Conservation (phyloP, 148 eudicot species). For the Camellia japonica region DNA sequence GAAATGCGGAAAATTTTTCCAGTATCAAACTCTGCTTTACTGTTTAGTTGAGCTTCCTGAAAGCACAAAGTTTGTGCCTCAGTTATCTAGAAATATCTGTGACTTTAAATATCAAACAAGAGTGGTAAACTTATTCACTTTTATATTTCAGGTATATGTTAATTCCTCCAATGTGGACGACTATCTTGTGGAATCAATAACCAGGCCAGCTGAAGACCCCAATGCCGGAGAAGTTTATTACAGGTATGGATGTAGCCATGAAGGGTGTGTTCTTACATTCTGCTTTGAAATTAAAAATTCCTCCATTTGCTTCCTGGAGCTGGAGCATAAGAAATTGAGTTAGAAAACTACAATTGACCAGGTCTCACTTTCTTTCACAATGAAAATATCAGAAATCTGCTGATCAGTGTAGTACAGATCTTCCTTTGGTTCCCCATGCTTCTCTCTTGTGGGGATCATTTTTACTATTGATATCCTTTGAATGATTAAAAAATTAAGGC, state of each 20-base stretch:
- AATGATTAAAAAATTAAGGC: neutral
- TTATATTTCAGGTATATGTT: slow-evolving; percentile 60
- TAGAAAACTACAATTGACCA: neutral
- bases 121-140: neutral
- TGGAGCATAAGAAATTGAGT: too few relatives aligned
- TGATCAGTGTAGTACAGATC: neutral
- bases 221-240: slow-evolving; percentile 96
- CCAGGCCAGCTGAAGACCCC: slow-evolving; percentile 87
- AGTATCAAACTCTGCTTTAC: too few relatives aligned
- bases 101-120: neutral
- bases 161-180: slow-evolving; percentile 83
- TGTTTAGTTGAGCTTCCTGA: slow-evolving; percentile 3
- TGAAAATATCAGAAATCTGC: neutral
- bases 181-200: slow-evolving; percentile 88
- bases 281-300: neutral
- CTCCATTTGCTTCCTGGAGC: too few relatives aligned
- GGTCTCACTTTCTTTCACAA: slow-evolving; percentile 1
- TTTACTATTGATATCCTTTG: neutral
- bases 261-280: neutral
- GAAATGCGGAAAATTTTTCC: too few relatives aligned
- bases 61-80: neutral
- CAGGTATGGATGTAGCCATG: slow-evolving; percentile 47
- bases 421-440: neutral
- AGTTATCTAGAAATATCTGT: neutral
- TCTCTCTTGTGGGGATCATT: neutral